Evolutionary conservation across 2,329 filamentous ascomycete genomes (phyloP).

Genomic region (Sclerotinia sclerotiorum): DNA sequence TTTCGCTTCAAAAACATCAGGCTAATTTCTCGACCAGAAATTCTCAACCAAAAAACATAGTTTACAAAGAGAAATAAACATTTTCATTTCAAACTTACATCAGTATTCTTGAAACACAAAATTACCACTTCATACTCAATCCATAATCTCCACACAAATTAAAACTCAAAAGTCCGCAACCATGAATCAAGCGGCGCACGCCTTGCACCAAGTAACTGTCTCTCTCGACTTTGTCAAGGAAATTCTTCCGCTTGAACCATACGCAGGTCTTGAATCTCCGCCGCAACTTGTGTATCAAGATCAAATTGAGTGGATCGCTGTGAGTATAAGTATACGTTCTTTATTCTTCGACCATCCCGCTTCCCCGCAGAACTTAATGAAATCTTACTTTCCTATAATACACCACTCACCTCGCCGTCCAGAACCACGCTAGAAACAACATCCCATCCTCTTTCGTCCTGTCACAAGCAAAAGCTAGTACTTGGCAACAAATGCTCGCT

Average conservation of each 20-base stretch:
- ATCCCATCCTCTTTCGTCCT: neutral
- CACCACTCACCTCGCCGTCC: neutral
- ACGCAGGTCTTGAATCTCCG: neutral
- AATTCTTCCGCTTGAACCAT: neutral
- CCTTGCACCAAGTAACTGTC: neutral
- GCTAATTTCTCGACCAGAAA: neutral
- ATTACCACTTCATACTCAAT: neutral
- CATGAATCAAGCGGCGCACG: neutral
- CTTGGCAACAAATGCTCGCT: constrained; percentile 9
- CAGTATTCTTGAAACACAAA: neutral
- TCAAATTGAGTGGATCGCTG: neutral
- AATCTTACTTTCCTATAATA: neutral
- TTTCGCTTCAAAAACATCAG: neutral
- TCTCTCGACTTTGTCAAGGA: neutral
- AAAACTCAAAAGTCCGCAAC: neutral
- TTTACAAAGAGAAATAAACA: too few species aligned
- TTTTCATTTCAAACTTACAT: too few species aligned
- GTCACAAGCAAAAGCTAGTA: neutral
- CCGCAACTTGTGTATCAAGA: neutral
- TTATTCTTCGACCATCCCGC: neutral
- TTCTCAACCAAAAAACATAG: neutral
- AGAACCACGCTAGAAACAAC: neutral
- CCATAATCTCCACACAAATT: neutral
- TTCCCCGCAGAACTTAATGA: neutral
- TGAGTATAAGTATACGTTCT: neutral